These are phyloP conservation scores for Fraxinus ornus DNA, from an alignment of 305 asterid species.

Conservation along the genomic window DNA sequence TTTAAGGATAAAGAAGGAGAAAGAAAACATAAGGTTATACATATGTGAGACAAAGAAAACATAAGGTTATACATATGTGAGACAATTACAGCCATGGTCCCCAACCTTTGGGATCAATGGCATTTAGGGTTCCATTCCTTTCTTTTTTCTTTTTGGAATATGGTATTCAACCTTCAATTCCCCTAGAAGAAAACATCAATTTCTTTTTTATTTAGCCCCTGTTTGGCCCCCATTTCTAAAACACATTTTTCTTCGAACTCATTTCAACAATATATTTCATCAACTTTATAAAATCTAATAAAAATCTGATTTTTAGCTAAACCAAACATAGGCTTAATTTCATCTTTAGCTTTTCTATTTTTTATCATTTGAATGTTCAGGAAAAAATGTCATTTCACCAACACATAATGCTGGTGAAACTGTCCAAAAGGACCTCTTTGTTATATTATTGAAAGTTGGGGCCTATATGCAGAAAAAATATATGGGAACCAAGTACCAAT, in stretches of 20 bases:
- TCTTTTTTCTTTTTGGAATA: neutral
- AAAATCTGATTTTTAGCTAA: neutral
- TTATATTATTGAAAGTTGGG: neutral
- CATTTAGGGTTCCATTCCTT: neutral
- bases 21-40: conserved; percentile 16
- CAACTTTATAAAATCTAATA: neutral
- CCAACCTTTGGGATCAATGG: neutral
- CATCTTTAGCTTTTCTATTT: neutral
- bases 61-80: neutral
- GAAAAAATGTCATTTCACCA: neutral
- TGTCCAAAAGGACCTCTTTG: neutral
- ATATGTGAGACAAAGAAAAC: too few relatives aligned
- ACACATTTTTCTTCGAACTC: neutral
- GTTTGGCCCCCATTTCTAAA: neutral
- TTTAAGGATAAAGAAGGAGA: conserved; percentile 17
- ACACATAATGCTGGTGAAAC: neutral
- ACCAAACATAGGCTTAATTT: neutral
- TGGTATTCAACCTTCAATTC: neutral
- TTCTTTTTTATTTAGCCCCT: neutral
- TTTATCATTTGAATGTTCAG: neutral
- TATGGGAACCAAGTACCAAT: neutral
- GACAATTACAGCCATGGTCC: neutral
- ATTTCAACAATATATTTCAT: neutral
- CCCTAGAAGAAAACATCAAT: neutral
- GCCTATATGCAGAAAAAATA: neutral